These are phyloP conservation scores for Sindora glabra DNA, from an alignment of 306 rosid species.

Conservation along the genomic window DNA sequence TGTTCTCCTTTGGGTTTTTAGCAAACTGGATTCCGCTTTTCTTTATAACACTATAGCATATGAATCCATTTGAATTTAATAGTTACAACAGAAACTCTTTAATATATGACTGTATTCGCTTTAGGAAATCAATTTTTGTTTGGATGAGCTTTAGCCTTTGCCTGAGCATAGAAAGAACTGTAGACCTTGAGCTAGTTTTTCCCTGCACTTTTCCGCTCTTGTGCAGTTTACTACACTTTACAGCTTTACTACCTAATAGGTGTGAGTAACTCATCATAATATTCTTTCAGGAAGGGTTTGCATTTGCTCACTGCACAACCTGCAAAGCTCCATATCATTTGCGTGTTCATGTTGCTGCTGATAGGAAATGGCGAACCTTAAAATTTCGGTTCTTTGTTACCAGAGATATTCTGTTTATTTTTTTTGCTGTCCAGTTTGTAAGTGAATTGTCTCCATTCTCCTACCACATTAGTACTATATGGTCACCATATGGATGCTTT, in stretches of 20 bases:
- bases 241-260: constrained; percentile 7
- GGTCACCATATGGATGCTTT: not conserved
- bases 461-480: not conserved
- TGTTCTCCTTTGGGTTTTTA: not conserved
- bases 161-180: not conserved
- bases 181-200: not conserved
- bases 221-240: not conserved
- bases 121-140: not conserved
- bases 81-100: not conserved
- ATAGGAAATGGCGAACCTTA: constrained; percentile 96
- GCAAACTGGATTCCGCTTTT: not conserved
- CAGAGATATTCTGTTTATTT: constrained; percentile 87
- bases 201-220: not conserved
- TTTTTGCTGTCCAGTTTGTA: constrained; percentile 85
- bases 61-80: not conserved
- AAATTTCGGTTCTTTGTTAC: constrained; percentile 95
- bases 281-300: constrained; percentile 95
- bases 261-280: constrained; percentile 8
- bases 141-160: not conserved
- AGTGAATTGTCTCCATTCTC: constrained; percentile 35
- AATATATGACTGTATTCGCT: not conserved
- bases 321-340: constrained; percentile 95
- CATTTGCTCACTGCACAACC: constrained; percentile 98
- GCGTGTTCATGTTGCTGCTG: constrained; percentile 91
- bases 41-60: not conserved